Percentiles rank a stretch among this genome's conserved stretches.
phyloP scores from a whole-genome alignment of 306 rosid species.

The Carpinus fangiana region DNA sequence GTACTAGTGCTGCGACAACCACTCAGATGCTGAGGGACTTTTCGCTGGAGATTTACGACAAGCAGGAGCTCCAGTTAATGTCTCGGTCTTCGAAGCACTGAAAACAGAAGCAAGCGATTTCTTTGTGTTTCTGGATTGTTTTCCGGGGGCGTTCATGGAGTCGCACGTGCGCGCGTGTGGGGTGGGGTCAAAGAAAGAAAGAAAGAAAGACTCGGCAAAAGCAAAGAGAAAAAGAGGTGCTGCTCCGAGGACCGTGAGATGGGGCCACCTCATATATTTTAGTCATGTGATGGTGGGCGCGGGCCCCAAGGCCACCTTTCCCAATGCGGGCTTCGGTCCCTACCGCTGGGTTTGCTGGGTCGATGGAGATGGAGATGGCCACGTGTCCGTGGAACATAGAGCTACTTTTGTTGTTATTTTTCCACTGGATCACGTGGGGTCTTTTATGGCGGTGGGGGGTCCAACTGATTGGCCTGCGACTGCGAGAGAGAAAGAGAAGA shows the following conservation, averaged over 20 bases:
- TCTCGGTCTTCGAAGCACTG: constrained; percentile 51
- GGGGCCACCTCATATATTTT: constrained; percentile 14
- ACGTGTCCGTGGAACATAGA: constrained; percentile 4
- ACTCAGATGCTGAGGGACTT: constrained; percentile 60
- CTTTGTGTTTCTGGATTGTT: not conserved
- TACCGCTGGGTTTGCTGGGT: constrained; percentile 15
- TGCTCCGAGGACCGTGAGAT: constrained; percentile 36
- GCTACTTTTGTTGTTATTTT: too few species aligned
- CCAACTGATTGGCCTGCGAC: too few species aligned
- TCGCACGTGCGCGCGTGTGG: constrained; percentile 61
- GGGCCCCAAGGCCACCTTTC: constrained; percentile 32
- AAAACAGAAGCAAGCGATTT: not conserved
- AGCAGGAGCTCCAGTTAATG: constrained; percentile 74
- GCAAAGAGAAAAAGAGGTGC: not conserved
- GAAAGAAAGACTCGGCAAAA: not conserved
- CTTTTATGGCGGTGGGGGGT: too few species aligned
- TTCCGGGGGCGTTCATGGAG: not conserved
- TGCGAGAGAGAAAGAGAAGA: too few species aligned
- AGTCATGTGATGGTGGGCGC: constrained; percentile 34
- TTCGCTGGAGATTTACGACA: constrained; percentile 67
- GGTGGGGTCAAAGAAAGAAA: constrained; percentile 25
- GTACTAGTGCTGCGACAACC: constrained; percentile 19
- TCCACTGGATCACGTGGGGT: too few species aligned
- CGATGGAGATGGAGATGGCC: not conserved
- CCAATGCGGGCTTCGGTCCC: constrained; percentile 30